phyloP scores from a whole-genome alignment of 2,329 filamentous ascomycete species.

The Stachybotrys echinatus region DNA sequence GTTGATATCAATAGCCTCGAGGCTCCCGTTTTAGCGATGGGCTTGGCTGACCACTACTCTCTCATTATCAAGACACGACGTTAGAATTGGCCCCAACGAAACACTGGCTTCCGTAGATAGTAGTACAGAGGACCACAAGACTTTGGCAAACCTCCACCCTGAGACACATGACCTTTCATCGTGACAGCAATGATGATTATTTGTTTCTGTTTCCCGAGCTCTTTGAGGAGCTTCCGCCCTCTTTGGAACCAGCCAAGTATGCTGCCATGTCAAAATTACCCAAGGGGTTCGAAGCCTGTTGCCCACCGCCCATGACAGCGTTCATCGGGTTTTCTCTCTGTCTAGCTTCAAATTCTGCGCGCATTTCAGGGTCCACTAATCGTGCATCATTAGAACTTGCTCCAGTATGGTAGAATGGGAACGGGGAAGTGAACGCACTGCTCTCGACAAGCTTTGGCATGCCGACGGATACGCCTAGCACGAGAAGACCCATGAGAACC shows the following conservation, averaged over 20 bases:
- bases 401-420: constrained; percentile 2
- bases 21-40: no score
- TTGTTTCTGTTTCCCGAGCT: neutral
- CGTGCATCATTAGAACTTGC: constrained; percentile 1
- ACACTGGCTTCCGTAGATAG: no score
- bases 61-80: no score
- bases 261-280: constrained; percentile 58
- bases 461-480: constrained; percentile 79
- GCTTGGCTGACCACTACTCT: no score
- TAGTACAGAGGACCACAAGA: no score
- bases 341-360: constrained; percentile 86
- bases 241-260: constrained; percentile 55
- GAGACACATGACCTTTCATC: no score
- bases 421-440: constrained; percentile 56
- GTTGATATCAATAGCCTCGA: no score
- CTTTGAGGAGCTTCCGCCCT: constrained; percentile 21
- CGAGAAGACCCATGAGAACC: constrained; percentile 86
- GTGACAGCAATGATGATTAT: no score
- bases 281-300: constrained; percentile 35
- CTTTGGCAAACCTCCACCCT: no score
- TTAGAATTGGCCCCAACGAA: no score
- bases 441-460: constrained; percentile 96
- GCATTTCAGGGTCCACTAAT: constrained; percentile 92
- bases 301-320: constrained; percentile 41
- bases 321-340: constrained; percentile 69